phyloP scores from a whole-genome alignment of 148 eudicot species.

The Hydrangea macrophylla region DNA sequence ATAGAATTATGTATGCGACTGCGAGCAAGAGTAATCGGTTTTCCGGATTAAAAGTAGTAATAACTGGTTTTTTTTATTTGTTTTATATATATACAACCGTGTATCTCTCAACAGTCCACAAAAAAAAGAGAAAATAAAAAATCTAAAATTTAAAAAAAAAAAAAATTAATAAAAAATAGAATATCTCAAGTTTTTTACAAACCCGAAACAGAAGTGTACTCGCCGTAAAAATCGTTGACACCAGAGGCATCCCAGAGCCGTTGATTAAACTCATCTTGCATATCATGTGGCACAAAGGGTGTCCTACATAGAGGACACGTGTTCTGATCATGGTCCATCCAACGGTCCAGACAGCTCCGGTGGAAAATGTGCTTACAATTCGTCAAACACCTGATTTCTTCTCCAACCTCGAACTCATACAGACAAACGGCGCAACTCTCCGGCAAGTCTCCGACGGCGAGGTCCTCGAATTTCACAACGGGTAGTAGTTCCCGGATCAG shows the following conservation, averaged over 20 bases:
- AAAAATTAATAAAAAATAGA: too few relatives aligned
- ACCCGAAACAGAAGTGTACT: slow-evolving; percentile 3
- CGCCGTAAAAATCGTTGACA: neutral
- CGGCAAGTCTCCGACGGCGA: neutral
- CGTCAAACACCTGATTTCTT: slow-evolving; percentile 53
- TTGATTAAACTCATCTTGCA: slow-evolving; percentile 10
- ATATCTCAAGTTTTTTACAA: neutral
- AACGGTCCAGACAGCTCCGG: slow-evolving; percentile 44
- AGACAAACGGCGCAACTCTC: slow-evolving; percentile 51
- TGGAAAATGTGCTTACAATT: slow-evolving; percentile 54
- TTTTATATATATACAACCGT: too few relatives aligned
- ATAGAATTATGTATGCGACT: too few relatives aligned
- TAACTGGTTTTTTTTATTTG: too few relatives aligned
- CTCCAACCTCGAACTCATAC: slow-evolving; percentile 38
- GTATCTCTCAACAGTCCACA: too few relatives aligned
- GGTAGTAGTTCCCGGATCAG: slow-evolving; percentile 19
- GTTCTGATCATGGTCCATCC: slow-evolving; percentile 63
- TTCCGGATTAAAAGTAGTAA: too few relatives aligned
- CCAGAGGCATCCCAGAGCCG: slow-evolving; percentile 22
- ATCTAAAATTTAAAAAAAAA: too few relatives aligned
- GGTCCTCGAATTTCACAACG: slow-evolving; percentile 13
- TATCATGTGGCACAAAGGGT: slow-evolving; percentile 40
- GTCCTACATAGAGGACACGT: slow-evolving; percentile 58
- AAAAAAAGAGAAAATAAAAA: too few relatives aligned
- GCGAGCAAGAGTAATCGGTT: too few relatives aligned